Conservation (phyloP, 352 stramenopile species). For the Phytophthora hybrid region DNA sequence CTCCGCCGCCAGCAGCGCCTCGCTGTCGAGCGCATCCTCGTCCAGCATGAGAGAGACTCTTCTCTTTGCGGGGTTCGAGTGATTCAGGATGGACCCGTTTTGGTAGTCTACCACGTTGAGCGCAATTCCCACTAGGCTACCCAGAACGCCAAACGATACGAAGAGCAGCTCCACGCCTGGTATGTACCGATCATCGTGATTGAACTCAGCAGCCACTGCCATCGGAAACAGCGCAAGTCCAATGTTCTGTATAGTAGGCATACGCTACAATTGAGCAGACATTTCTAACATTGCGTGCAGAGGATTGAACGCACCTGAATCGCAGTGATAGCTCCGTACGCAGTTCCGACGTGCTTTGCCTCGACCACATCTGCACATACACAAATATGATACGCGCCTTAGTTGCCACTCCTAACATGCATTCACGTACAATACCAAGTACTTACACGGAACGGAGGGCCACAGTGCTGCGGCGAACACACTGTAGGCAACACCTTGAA, state of each 20-base stretch:
- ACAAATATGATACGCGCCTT: background rate
- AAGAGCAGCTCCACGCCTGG: conserved; percentile 86
- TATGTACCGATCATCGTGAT: conserved; percentile 77
- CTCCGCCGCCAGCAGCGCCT: conserved; percentile 67
- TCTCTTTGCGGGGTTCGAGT: conserved; percentile 51
- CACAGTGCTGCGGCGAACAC: conserved; percentile 93
- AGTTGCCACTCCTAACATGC: too few relatives aligned
- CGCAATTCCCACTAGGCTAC: conserved; percentile 70
- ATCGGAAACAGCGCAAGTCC: conserved; percentile 82
- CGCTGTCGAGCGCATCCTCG: conserved; percentile 62
- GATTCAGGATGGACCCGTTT: conserved; percentile 81
- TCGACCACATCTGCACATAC: conserved; percentile 80
- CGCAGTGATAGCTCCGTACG: conserved; percentile 94
- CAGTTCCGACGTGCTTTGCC: conserved; percentile 88
- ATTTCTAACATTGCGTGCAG: background rate
- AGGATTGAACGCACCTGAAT: conserved; percentile 71
- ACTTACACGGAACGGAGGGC: conserved; percentile 87
- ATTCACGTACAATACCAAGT: background rate
- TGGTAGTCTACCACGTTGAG: conserved; percentile 85
- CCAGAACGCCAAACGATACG: conserved; percentile 77
- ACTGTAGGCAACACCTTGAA: conserved; percentile 93
- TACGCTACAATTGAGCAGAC: conserved; percentile 8
- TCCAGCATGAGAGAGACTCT: conserved; percentile 58
- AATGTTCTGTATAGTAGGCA: conserved; percentile 66
- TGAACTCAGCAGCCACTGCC: conserved; percentile 79